Conservation (phyloP, 2,329 filamentous ascomycete species). For the Lanzia echinophila region DNA sequence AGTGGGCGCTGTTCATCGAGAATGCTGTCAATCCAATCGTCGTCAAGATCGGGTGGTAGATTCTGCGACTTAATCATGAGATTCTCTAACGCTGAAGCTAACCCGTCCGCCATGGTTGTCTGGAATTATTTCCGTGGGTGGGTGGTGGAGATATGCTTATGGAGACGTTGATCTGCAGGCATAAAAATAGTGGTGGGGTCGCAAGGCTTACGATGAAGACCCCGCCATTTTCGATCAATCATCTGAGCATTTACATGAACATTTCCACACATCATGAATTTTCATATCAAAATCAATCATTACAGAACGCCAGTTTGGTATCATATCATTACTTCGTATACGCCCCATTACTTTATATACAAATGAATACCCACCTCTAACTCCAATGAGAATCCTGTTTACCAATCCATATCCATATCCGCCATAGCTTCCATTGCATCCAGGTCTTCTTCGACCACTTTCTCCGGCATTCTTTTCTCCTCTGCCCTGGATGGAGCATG, state of each 20-base stretch:
- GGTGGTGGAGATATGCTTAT: background rate
- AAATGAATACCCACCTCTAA: background rate
- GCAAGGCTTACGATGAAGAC: background rate
- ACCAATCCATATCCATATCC: constrained; percentile 44
- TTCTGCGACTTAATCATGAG: constrained; percentile 37
- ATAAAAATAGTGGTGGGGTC: background rate
- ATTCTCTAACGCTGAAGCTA: constrained; percentile 44
- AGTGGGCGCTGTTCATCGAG: constrained; percentile 46
- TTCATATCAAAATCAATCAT: background rate
- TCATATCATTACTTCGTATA: constrained; percentile 3
- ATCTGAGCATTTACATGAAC: too few species aligned
- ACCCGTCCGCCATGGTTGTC: constrained; percentile 25
- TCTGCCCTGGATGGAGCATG: constrained; percentile 33
- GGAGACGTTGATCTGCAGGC: background rate
- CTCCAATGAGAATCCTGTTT: background rate
- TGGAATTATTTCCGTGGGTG: background rate
- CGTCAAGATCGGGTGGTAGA: constrained; percentile 24
- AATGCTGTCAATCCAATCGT: constrained; percentile 50
- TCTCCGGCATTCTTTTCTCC: constrained; percentile 12
- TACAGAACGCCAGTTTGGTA: background rate
- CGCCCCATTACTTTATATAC: constrained; percentile 7
- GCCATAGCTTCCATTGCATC: constrained; percentile 53
- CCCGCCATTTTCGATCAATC: background rate
- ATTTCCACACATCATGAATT: background rate
- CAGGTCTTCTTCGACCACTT: constrained; percentile 16